These are phyloP conservation scores for Pseudoneurospora amorphoporcata DNA, from an alignment of 495 filamentous ascomycete species.

Conservation along the genomic window DNA sequence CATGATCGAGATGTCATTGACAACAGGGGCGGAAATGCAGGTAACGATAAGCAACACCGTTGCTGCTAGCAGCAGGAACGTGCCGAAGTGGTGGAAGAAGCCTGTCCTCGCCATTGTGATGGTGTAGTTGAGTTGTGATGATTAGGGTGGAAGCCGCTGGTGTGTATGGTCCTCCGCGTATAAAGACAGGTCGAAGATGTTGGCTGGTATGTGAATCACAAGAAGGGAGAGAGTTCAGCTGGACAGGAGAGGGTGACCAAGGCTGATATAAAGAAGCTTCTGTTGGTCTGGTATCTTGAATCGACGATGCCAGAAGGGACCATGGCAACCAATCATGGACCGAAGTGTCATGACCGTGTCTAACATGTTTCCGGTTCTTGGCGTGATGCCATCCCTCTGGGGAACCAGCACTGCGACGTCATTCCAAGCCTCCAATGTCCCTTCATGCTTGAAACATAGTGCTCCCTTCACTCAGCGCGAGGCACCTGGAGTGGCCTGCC, in stretches of 20 bases:
- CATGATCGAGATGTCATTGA: slow-evolving; percentile 40
- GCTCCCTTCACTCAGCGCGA: background rate
- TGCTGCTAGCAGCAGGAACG: slow-evolving; percentile 46
- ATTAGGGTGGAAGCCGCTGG: background rate
- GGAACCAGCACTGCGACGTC: background rate
- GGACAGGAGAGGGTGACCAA: background rate
- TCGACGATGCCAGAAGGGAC: background rate
- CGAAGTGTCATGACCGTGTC: background rate
- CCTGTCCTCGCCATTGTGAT: slow-evolving; percentile 35
- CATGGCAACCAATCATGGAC: background rate
- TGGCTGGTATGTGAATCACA: background rate
- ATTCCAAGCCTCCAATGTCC: background rate
- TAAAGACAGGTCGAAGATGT: background rate
- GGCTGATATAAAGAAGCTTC: background rate
- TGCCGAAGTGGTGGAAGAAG: slow-evolving; percentile 48
- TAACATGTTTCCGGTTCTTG: background rate
- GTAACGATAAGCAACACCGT: slow-evolving; percentile 46
- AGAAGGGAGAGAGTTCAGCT: background rate
- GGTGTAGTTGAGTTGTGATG: background rate
- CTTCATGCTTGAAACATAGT: background rate
- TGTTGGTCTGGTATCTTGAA: background rate
- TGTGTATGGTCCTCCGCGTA: background rate
- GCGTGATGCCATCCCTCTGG: background rate
- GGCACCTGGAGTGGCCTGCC: background rate
- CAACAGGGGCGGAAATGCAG: slow-evolving; percentile 48